Conservation (phyloP, 495 filamentous ascomycete species). For the Xylaria bambusicola region DNA sequence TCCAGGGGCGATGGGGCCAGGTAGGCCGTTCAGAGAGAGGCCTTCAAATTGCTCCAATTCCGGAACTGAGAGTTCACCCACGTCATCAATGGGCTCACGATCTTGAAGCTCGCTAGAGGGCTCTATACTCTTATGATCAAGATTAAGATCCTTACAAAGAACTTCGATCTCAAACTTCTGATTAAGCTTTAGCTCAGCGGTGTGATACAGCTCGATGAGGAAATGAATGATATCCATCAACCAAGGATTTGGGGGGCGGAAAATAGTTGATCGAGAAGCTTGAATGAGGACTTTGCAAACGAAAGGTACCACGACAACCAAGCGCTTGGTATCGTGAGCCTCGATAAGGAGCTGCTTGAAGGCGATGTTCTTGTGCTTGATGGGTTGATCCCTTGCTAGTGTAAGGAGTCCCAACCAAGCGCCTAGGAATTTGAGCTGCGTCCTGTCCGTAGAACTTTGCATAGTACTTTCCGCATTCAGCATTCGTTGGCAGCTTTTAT, state of each 20-base stretch:
- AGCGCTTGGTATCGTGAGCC: conserved; percentile 83
- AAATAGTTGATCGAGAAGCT: conserved; percentile 81
- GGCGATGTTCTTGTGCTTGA: conserved; percentile 94
- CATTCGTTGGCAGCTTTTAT: conserved; percentile 77
- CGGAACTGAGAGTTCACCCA: conserved; percentile 46
- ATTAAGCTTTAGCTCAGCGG: conserved; percentile 90
- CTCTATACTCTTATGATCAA: conserved; percentile 84
- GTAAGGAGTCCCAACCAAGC: conserved; percentile 93
- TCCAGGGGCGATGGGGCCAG: conserved; percentile 65
- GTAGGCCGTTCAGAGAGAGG: conserved; percentile 70
- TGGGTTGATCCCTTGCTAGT: conserved; percentile 89
- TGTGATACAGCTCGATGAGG: conserved; percentile 87
- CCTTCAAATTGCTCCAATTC: conserved; percentile 76
- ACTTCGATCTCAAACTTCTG: conserved; percentile 98
- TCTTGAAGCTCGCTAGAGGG: conserved; percentile 79
- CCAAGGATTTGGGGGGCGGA: conserved; percentile 96
- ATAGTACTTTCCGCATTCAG: conserved; percentile 86
- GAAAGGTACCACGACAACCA: conserved; percentile 91
- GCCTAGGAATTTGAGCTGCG: conserved; percentile 87
- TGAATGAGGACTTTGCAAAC: conserved; percentile 91
- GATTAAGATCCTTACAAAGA: conserved; percentile 84
- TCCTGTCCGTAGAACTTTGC: conserved; percentile 75
- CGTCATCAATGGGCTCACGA: conserved; percentile 66
- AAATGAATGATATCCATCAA: conserved; percentile 88
- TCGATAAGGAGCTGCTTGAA: conserved; percentile 95